phyloP scores from a whole-genome alignment of 441 rosid species.

The Populus trichocarpa region DNA sequence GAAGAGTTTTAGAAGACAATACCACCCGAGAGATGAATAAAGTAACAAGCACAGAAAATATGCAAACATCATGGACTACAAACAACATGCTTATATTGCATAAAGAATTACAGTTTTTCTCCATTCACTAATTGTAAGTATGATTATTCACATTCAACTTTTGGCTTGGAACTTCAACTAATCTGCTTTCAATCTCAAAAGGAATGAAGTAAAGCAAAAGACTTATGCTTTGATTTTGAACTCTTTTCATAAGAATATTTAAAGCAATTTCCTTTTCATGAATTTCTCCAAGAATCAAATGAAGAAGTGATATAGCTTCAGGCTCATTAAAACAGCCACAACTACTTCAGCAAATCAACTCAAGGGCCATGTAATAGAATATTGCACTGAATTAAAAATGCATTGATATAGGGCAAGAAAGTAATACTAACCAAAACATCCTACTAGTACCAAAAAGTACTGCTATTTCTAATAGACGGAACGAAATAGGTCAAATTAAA shows the following conservation, averaged over 20 bases:
- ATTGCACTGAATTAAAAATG: slow-evolving; percentile 30
- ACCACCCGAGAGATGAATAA: neutral
- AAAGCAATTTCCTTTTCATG: neutral
- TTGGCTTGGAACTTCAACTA: neutral
- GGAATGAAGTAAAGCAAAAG: neutral
- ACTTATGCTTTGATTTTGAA: neutral
- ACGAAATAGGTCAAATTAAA: slow-evolving; percentile 25
- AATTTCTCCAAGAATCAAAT: neutral
- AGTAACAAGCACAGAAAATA: neutral
- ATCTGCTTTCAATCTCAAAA: neutral
- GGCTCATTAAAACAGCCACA: slow-evolving; percentile 1
- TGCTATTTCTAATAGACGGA: slow-evolving; percentile 8
- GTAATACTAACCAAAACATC: slow-evolving; percentile 17
- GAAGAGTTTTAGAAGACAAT: neutral
- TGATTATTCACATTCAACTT: neutral
- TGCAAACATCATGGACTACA: neutral
- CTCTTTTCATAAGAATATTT: neutral
- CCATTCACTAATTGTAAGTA: neutral
- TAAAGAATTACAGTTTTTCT: neutral
- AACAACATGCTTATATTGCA: neutral
- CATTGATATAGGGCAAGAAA: slow-evolving; percentile 27
- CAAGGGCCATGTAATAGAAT: slow-evolving; percentile 21
- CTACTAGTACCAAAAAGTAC: slow-evolving; percentile 25
- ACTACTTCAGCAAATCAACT: slow-evolving; percentile 5
- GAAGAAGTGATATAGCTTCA: neutral